Percentiles rank a stretch among this genome's conserved stretches.
These are phyloP conservation scores for Penicillium herquei DNA, from an alignment of 495 filamentous ascomycete genomes.

Conservation along the genomic window DNA sequence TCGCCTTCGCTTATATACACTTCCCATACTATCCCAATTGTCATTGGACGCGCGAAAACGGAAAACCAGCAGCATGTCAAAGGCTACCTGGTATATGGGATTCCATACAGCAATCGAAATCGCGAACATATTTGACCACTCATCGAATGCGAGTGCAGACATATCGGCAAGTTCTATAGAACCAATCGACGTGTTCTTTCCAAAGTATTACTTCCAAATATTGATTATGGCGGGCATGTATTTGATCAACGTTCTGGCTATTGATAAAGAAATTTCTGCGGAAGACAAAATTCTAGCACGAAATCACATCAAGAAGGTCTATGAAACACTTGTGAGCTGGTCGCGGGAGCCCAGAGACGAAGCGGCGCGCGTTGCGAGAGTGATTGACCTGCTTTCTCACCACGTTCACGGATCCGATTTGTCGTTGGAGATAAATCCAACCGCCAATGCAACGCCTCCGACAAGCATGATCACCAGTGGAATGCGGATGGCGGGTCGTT, in stretches of 20 bases:
- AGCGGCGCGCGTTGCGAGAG: background rate
- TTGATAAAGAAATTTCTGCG: background rate
- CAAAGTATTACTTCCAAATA: background rate
- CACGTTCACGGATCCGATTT: background rate
- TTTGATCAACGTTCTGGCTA: background rate
- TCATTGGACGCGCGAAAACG: background rate
- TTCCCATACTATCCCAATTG: background rate
- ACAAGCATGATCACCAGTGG: background rate
- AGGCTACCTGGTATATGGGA: background rate
- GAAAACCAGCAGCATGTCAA: background rate
- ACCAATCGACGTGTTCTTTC: background rate
- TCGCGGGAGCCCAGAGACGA: background rate
- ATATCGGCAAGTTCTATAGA: background rate
- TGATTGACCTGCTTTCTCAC: background rate
- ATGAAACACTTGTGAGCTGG: background rate
- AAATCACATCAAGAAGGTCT: background rate
- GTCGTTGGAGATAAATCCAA: background rate
- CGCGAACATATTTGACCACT: background rate
- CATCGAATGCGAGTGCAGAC: background rate
- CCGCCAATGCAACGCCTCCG: background rate
- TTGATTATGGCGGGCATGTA: background rate
- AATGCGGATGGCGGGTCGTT: background rate
- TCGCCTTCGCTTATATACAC: background rate
- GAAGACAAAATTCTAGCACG: background rate
- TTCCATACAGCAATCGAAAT: background rate